phyloP scores from a whole-genome alignment of 2,329 filamentous ascomycete species.

The Dactylellina cionopaga region DNA sequence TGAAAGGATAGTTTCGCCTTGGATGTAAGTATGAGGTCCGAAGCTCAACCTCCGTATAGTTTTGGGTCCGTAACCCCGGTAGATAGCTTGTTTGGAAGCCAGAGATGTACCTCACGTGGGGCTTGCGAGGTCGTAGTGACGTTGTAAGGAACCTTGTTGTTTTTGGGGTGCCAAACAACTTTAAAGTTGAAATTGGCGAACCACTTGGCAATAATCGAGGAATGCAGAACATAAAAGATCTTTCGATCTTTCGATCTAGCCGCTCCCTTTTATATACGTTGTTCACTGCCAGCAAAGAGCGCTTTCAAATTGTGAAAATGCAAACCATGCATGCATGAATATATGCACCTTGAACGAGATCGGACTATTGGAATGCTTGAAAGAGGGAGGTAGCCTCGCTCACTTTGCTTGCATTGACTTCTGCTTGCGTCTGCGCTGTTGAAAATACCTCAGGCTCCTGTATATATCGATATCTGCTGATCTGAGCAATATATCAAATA shows the following conservation, averaged over 20 bases:
- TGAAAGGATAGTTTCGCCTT: not conserved
- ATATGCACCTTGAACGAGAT: conserved; percentile 2
- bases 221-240: conserved; percentile 28
- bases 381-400: conserved; percentile 25
- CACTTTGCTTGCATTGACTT: not conserved
- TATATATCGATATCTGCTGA: not conserved
- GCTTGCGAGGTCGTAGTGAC: not conserved
- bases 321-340: not conserved
- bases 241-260: not conserved
- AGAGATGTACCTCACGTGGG: not conserved
- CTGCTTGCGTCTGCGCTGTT: not conserved
- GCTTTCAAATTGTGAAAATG: no score
- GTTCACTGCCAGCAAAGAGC: no score
- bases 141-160: conserved; percentile 7
- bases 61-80: not conserved
- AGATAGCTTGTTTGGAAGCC: not conserved
- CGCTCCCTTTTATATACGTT: conserved; percentile 4
- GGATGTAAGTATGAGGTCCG: not conserved
- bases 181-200: not conserved
- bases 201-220: conserved; percentile 36
- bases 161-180: conserved; percentile 25
- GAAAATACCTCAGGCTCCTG: conserved; percentile 26
- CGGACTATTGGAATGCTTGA: conserved; percentile 26
- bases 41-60: not conserved
- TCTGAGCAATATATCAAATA: conserved; percentile 10